Evolutionary conservation across 306 rosid genomes (phyloP), one percentile per base, ranked within the genome.

Genomic region (Sophora flavescens): DNA sequence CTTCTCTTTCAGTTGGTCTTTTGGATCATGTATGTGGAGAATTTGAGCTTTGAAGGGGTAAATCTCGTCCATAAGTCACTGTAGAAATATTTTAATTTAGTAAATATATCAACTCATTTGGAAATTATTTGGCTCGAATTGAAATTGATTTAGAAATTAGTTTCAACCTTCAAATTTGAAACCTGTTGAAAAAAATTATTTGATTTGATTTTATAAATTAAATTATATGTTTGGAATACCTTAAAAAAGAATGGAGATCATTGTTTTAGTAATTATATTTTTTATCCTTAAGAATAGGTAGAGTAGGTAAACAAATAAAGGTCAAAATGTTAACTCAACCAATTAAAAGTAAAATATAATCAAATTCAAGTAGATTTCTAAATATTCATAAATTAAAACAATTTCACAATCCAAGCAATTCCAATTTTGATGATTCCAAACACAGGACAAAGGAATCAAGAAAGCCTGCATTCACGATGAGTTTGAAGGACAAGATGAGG

Each of bases 381-480:
- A 48, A 28, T 47, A 18, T 16, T 52, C 17, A 56, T 36, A 72
- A 12, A 17, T 36, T 1, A 3, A 8, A 57, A 57, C 10, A 10
- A 56, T 22, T 16, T 18, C 8, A 17, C 7, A 54, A 39, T 5
- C 3, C 47, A 47, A 60, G 15, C 3, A 30, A 73, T 9, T 45
- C 33, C 1, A 45, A 45, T 30, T 60, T 44, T 15, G 35, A 14
- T 39, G 10, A 45, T 15, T 3, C 11, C 78, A 61, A 26, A 47
- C 70, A 15, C 60, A 56, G 17, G 35, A 14, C 26, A 51, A 60
- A 39, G 60, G 71, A 60, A 60, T 10, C 74, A 33, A 63, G 85
- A 63, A 42, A 69, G 63, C 63, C 74, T 69, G 76, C 82, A 66
- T 28, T 82, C 86, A 36, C 76, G 76, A n/a, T n/a, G n/a, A n/a